Evolutionary conservation across 2,329 filamentous ascomycete species (phyloP), one percentile per base, ranked within the genome.

Genomic region (Sclerotinia nivalis): DNA sequence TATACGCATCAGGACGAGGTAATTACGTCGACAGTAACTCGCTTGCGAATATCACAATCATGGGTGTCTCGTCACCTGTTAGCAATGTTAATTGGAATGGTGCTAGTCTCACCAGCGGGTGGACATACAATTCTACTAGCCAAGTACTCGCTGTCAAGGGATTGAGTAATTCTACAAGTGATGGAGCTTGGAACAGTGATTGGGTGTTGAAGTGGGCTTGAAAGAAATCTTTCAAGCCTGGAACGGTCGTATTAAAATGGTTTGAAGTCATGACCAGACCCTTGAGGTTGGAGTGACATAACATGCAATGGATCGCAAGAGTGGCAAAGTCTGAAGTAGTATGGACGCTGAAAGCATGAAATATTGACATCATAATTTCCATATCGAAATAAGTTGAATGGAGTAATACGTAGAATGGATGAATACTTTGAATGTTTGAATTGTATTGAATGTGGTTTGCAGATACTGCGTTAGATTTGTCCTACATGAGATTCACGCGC

Each of bases 11-110:
- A 6, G 82, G 84, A 0, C 73, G 79, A 1, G 89, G 89, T 0
- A 78, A 76, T 2, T 92, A 84, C 78, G 77, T 80, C 13, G 88
- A 91, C 72, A 79, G 76, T 0, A 90, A 89, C 74, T 78, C 84
- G 0, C 80, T 92, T 20, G 86, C 83, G 0, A 89, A 88, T 71
- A 82, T 91, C 50, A 91, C 88, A 0, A 78, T 93, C 58, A 73
- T 91, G 71, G 90, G 90, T 31, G 81, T 90, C 0, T 71, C 78
- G 4, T 73, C 74, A n/a, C 73, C 78, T 74, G 74, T 83, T 47
- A 77, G 74, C 0, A 79, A 75, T n/a, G 85, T 91, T 1, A 80
- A 78, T 31, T 78, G 91, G 10, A 87, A 89, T 74, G 85, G 84
- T 0, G 72, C 78, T 45, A 69, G 72, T 1, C 73, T 91, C 13